These are phyloP conservation scores for Plasmodium yoelii DNA, from an alignment of 169 alveolate genomes.

Conservation along the genomic window DNA sequence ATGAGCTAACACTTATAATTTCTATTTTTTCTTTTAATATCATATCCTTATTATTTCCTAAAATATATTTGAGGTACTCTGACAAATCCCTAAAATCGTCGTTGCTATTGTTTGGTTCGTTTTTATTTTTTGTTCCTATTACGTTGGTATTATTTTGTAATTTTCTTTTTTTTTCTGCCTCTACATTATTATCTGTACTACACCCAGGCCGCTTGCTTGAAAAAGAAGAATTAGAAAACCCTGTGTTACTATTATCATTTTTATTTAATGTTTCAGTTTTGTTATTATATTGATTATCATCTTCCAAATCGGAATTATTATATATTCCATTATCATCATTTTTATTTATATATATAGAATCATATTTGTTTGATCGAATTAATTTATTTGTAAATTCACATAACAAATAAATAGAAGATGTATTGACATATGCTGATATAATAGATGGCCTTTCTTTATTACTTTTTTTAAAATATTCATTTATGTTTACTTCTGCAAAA, in stretches of 20 bases:
- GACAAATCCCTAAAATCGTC: not conserved
- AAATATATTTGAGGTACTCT: not conserved
- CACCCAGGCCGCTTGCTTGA: no score
- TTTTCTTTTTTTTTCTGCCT: not conserved
- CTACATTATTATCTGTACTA: not conserved
- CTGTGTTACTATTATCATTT: not conserved
- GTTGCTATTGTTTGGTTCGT: not conserved
- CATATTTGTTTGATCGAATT: conserved; percentile 75
- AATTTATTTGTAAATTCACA: conserved; percentile 64
- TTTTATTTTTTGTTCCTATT: not conserved
- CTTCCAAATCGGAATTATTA: not conserved
- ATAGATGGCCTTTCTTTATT: not conserved
- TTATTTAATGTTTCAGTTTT: not conserved
- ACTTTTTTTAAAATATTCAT: not conserved
- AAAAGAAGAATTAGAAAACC: no score
- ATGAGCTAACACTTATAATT: conserved; percentile 78
- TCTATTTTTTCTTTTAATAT: conserved; percentile 32
- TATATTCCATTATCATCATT: not conserved
- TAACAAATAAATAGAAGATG: conserved; percentile 67
- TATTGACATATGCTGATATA: not conserved
- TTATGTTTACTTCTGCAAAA: conserved; percentile 38
- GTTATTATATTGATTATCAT: not conserved
- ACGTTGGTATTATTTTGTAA: not conserved
- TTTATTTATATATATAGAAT: conserved; percentile 31
- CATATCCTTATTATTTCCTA: not conserved